Evolutionary conservation across 2,329 filamentous ascomycete genomes (phyloP).

Genomic region (Plectosphaerella plurivora): DNA sequence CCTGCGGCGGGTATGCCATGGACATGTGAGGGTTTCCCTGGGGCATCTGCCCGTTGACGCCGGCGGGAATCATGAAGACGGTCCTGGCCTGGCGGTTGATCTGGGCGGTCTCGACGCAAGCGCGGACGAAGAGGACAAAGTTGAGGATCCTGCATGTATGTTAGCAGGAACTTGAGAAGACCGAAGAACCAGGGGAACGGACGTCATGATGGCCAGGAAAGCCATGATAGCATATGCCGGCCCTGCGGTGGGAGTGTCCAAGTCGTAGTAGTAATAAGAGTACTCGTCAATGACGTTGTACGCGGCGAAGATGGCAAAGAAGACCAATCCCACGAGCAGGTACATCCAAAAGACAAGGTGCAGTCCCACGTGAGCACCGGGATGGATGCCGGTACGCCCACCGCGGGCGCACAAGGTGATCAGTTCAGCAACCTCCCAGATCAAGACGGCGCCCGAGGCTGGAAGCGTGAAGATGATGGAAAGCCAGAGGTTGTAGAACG

Average conservation of each 20-base stretch:
- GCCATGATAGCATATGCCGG: constrained; percentile 10
- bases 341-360: constrained; percentile 36
- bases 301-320: constrained; percentile 14
- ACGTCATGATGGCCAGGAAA: constrained; percentile 12
- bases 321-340: constrained; percentile 16
- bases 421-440: constrained; percentile 34
- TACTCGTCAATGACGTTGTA: constrained; percentile 8
- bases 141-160: constrained; percentile 17
- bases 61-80: constrained; percentile 4
- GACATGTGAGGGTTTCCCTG: neutral
- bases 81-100: constrained; percentile 15
- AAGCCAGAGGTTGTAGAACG: neutral
- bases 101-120: constrained; percentile 31
- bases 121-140: constrained; percentile 32
- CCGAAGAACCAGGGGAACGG: neutral
- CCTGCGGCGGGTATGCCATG: neutral
- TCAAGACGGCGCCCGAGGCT: constrained; percentile 21
- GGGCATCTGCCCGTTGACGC: neutral
- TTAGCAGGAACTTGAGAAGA: neutral
- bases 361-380: constrained; percentile 36
- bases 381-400: constrained; percentile 31
- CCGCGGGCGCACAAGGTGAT: constrained; percentile 28
- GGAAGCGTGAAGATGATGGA: constrained; percentile 1
- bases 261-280: constrained; percentile 9
- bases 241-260: constrained; percentile 3